Conservation (phyloP, 164 flowering plant species). For the Vitis riparia region DNA sequence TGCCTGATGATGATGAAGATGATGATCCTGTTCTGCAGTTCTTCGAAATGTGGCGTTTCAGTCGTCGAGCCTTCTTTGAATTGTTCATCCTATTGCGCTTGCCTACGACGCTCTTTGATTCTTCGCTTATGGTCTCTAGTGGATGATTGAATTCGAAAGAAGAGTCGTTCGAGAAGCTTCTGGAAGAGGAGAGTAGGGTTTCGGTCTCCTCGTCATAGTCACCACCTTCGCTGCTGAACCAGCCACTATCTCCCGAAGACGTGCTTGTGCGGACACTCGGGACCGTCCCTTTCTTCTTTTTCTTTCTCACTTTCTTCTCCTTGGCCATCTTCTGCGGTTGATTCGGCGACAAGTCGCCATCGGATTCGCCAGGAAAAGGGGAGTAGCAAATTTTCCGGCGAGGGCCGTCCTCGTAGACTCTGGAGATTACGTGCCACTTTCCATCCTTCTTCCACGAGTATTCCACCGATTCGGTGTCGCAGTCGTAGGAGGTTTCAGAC, state of each 20-base stretch:
- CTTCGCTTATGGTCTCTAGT: background rate
- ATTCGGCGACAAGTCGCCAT: background rate
- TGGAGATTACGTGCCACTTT: background rate
- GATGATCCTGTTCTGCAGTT: background rate
- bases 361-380: background rate
- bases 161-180: slow-evolving; percentile 13
- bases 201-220: slow-evolving; percentile 11
- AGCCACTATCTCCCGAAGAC: slow-evolving; percentile 10
- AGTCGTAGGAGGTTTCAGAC: background rate
- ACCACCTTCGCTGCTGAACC: slow-evolving; percentile 17
- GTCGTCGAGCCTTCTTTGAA: background rate
- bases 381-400: slow-evolving; percentile 1
- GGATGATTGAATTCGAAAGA: slow-evolving; percentile 7
- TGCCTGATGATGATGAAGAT: background rate
- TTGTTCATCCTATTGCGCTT: background rate
- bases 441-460: slow-evolving; percentile 14
- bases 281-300: background rate
- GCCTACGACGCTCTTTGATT: background rate
- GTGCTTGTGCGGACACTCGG: slow-evolving; percentile 9
- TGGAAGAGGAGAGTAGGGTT: slow-evolving; percentile 7
- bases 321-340: background rate
- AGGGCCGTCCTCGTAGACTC: background rate
- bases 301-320: background rate
- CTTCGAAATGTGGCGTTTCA: background rate
- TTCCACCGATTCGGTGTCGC: slow-evolving; percentile 1